phyloP scores from a whole-genome alignment of 495 filamentous ascomycete species.

The Hyaloscypha variabilis region DNA sequence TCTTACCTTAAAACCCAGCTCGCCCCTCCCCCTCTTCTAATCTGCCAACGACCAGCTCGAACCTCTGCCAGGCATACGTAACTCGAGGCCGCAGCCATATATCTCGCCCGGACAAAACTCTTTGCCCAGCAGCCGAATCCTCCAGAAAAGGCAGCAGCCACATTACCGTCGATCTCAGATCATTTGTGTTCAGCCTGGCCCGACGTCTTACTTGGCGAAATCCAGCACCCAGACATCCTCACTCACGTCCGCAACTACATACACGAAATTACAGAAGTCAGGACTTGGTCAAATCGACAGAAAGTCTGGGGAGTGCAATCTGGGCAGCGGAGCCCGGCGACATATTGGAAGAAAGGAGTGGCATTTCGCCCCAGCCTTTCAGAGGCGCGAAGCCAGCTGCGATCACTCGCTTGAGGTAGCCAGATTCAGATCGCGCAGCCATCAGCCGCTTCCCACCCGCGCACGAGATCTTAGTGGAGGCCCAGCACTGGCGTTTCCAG shows the following conservation, averaged over 20 bases:
- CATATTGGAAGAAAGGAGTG: constrained; percentile 1
- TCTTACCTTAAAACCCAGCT: neutral
- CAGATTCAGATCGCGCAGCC: constrained; percentile 21
- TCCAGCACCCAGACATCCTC: constrained; percentile 2
- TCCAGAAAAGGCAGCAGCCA: constrained; percentile 7
- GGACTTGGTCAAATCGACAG: constrained; percentile 7
- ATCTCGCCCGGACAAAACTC: constrained; percentile 1
- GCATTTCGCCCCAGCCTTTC: constrained; percentile 15
- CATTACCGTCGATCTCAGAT: constrained; percentile 10
- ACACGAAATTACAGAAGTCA: neutral
- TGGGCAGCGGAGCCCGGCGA: neutral
- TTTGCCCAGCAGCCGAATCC: neutral
- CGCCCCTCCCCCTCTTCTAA: constrained; percentile 4
- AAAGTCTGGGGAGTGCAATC: neutral
- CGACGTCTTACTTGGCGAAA: neutral
- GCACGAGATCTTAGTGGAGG: constrained; percentile 10
- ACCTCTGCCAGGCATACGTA: neutral
- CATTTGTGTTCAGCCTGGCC: constrained; percentile 18
- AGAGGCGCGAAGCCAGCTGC: constrained; percentile 12
- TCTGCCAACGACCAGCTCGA: neutral
- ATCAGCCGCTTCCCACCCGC: constrained; percentile 22
- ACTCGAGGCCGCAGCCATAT: neutral
- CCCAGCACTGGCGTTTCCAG: constrained; percentile 1
- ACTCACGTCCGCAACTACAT: neutral
- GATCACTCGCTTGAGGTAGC: constrained; percentile 22